Base-by-base conservation (phyloP, 306 rosid species). In the Rosa multiflora region DNA sequence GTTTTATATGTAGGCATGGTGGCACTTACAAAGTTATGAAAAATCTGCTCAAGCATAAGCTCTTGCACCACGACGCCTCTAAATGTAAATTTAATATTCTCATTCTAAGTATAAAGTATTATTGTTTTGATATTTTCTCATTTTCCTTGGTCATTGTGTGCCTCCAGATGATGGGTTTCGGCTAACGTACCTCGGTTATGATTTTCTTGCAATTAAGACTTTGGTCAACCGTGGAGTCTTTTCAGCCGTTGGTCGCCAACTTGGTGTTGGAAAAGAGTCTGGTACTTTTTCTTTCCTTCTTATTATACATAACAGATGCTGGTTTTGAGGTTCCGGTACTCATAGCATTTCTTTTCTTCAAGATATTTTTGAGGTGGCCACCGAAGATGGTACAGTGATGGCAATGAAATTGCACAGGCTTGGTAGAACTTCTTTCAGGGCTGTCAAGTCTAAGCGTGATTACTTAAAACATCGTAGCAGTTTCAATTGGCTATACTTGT, bases 251-350 rank as follows among this genome's bases (percentile, higher is more conserved):
- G 99, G 99, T 59, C 95, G 99, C 46, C 97, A 94, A 79, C 93
- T 94, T 74, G 98, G 99, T 1, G 99, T 94, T 47, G 99, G 97
- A 72, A 94, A 94, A 85, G 99, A 94, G 82, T 94, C 99, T 62
- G 97, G 98, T 92, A 88, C 37, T 35, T 68, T 32, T 74, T 56
- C 43, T 71, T 35, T 46, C 29, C 68, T 74, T 23, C 12, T 40
- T 18, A 8, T 1, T 14, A 18, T 11, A 20, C 37, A 17, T 40
- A 74, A 32, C 4, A 17, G 39, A 40, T 77, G 29, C 61, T 56
- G 2, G 21, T 42, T 9, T 44, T 67, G n/a, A 8, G 29, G 46
- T 20, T 73, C 35, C 62, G 69, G 40, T 32, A 21, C 70, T 56
- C 47, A 76, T 79, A 40, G 20, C 56, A 67, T 13, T 37, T 14